Evolutionary conservation across 306 rosid species (phyloP).

Genomic region (Ziziphus jujuba): DNA sequence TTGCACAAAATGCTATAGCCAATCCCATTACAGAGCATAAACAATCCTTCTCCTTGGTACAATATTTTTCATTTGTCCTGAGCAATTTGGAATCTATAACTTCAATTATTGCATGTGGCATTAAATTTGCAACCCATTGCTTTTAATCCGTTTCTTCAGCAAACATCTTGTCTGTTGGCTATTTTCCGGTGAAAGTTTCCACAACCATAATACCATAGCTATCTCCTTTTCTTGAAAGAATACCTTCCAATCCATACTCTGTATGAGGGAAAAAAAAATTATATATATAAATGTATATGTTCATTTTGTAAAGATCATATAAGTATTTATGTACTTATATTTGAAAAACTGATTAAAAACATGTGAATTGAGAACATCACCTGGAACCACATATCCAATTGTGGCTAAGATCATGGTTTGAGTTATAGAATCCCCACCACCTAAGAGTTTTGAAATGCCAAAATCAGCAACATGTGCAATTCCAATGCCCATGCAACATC

Average conservation of each 20-base stretch:
- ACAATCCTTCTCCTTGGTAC: neutral
- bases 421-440: constrained; percentile 18
- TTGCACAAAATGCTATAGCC: neutral
- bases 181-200: constrained; percentile 10
- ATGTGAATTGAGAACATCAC: constrained; percentile 1
- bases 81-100: constrained; percentile 6
- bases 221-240: constrained; percentile 1
- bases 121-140: constrained; percentile 1
- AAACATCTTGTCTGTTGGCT: constrained; percentile 10
- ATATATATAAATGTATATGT: neutral
- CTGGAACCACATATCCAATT: constrained; percentile 43
- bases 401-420: constrained; percentile 41
- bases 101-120: neutral
- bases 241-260: constrained; percentile 21
- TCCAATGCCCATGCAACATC: constrained; percentile 34
- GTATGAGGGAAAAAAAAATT: neutral
- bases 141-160: neutral
- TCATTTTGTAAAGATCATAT: too few relatives aligned
- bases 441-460: constrained; percentile 39
- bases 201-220: constrained; percentile 12
- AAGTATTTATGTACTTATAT: too few relatives aligned
- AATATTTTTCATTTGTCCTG: too few relatives aligned
- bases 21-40: neutral
- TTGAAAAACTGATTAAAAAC: too few relatives aligned
- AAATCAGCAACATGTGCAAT: constrained; percentile 38